phyloP scores from a whole-genome alignment of 2,329 filamentous ascomycete genomes.

The Trichoderma sp. region DNA sequence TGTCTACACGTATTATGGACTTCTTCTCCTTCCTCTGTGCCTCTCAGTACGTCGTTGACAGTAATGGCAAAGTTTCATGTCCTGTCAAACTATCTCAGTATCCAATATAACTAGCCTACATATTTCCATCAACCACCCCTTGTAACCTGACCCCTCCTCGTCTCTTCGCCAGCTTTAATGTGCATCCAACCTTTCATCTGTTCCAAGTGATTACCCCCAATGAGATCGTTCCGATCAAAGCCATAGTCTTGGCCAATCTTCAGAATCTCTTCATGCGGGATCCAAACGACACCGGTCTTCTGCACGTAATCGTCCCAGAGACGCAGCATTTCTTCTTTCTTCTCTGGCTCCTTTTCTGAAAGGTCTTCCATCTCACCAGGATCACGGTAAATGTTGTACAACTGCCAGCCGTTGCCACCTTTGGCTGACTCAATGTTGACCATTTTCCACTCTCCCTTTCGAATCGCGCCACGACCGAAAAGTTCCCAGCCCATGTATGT shows the following conservation, averaged over 20 bases:
- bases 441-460: neutral
- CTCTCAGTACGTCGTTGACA: neutral
- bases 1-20: neutral
- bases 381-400: conserved; percentile 36
- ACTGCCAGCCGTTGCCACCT: conserved; percentile 30
- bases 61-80: neutral
- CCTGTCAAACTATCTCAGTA: neutral
- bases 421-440: conserved; percentile 16
- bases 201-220: neutral
- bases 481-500: neutral
- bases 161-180: neutral
- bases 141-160: neutral
- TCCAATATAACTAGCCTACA: neutral
- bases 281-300: conserved; percentile 21
- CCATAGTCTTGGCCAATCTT: neutral
- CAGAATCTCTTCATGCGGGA: neutral
- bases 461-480: neutral
- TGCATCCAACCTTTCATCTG: neutral
- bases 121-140: neutral
- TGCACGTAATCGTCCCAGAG: neutral
- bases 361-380: conserved; percentile 36
- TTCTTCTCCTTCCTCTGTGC: neutral
- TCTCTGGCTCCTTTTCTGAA: neutral
- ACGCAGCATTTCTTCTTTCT: neutral
- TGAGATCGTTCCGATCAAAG: neutral